A percentile compares a stretch with the other conserved stretches of the same genome.
These are phyloP conservation scores for Hypoxylon sp. DNA, from an alignment of 2,329 filamentous ascomycete genomes.

Conservation along the genomic window DNA sequence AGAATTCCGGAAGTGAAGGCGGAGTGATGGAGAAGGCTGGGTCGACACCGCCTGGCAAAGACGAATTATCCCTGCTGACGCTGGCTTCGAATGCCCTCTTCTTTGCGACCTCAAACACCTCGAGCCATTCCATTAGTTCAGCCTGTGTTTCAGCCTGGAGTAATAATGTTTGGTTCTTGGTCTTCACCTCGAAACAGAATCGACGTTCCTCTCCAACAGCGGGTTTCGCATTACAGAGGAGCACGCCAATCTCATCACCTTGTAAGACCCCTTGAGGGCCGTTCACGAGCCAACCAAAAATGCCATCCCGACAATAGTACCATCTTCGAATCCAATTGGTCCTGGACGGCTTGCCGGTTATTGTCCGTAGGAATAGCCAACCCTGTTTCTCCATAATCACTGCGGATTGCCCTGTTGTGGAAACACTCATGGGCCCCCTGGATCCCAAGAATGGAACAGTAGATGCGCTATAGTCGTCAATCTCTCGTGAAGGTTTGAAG, in stretches of 20 bases:
- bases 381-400: conserved; percentile 86
- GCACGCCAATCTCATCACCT: conserved; percentile 94
- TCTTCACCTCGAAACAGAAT: conserved; percentile 99
- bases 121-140: conserved; percentile 95
- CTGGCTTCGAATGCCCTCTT: conserved; percentile 87
- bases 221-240: conserved; percentile 93
- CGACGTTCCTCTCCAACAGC: conserved; percentile 92
- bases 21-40: conserved; percentile 94
- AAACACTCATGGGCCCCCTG: conserved; percentile 75
- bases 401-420: conserved; percentile 66
- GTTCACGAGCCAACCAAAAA: conserved; percentile 94
- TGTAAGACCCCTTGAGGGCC: conserved; percentile 90
- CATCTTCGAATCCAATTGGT: conserved; percentile 92
- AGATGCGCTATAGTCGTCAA: conserved; percentile 92
- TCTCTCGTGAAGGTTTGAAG: conserved; percentile 86
- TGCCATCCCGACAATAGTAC: conserved; percentile 96
- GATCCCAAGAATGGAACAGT: conserved; percentile 90
- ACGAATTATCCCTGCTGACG: conserved; percentile 66
- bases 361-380: conserved; percentile 88
- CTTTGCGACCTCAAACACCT: conserved; percentile 94
- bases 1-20: conserved; percentile 90
- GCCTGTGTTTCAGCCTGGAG: conserved; percentile 93
- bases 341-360: conserved; percentile 89
- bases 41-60: conserved; percentile 67
- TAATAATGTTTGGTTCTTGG: conserved; percentile 90